Evolutionary conservation across 768 basidiomycete species (phyloP).

Genomic region (Lactarius akahatsu): DNA sequence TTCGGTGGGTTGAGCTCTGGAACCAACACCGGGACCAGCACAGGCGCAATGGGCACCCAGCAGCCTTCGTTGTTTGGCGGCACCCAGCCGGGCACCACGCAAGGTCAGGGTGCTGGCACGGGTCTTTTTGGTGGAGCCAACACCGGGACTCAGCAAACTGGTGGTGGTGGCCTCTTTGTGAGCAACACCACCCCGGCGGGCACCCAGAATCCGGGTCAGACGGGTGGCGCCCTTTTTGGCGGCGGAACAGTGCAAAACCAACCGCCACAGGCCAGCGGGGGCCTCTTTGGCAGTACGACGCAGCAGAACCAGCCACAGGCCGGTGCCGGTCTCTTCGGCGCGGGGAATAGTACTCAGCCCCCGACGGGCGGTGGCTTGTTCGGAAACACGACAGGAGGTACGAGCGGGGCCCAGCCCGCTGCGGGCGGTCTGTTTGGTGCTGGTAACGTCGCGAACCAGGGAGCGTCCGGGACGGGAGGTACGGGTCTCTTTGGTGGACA

Average conservation of each 20-base stretch:
- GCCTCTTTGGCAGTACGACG: conserved; percentile 29
- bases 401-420: conserved; percentile 14
- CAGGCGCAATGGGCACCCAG: not conserved
- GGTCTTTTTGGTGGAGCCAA: conserved; percentile 11
- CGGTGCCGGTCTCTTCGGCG: conserved; percentile 16
- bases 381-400: conserved; percentile 31
- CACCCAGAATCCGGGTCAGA: conserved; percentile 4
- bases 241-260: conserved; percentile 10
- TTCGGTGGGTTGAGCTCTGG: conserved; percentile 20
- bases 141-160: conserved; percentile 18
- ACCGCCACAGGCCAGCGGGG: conserved; percentile 22
- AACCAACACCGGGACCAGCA: conserved; percentile 5
- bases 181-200: conserved; percentile 5
- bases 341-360: conserved; percentile 4
- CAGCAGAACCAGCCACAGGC: conserved; percentile 5
- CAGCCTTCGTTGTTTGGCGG: conserved; percentile 19
- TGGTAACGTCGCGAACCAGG: conserved; percentile 25
- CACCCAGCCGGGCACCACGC: conserved; percentile 12
- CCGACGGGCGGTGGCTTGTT: conserved; percentile 35
- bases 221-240: conserved; percentile 18
- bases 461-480: conserved; percentile 21
- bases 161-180: conserved; percentile 32
- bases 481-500: conserved; percentile 24
- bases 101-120: conserved; percentile 13
- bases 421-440: conserved; percentile 31